Conservation (phyloP, 768 basidiomycete species). For the Macrolepiota dolichaula region DNA sequence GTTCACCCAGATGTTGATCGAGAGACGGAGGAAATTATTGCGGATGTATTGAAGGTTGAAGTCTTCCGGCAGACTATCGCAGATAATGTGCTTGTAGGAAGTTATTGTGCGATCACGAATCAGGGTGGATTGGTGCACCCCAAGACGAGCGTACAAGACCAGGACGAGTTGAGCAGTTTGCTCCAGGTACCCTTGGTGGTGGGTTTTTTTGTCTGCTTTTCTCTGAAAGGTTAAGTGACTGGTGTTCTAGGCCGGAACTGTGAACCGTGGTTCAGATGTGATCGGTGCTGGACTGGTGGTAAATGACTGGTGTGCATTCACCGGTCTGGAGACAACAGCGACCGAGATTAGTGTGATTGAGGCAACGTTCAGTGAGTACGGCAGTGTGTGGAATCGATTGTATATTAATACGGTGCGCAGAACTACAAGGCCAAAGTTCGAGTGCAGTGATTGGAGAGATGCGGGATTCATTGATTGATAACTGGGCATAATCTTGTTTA, state of each 20-base stretch:
- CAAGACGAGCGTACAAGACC: constrained; percentile 94
- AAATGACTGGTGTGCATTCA: constrained; percentile 99
- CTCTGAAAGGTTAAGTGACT: constrained; percentile 3
- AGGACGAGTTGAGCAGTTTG: constrained; percentile 93
- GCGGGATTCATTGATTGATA: constrained; percentile 88
- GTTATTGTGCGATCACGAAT: constrained; percentile 92
- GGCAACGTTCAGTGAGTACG: constrained; percentile 86
- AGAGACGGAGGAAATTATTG: constrained; percentile 99
- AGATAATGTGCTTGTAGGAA: constrained; percentile 94
- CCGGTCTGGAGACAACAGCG: constrained; percentile 98
- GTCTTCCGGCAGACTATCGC: constrained; percentile 98
- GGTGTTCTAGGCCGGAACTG: constrained; percentile 79
- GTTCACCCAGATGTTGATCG: constrained; percentile 98
- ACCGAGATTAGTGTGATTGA: constrained; percentile 99
- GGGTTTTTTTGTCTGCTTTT: constrained; percentile 27
- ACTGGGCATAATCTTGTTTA: constrained; percentile 65
- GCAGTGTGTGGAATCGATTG: not conserved
- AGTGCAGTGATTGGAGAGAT: constrained; percentile 87
- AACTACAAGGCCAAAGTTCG: constrained; percentile 81
- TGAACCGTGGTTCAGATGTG: constrained; percentile 97
- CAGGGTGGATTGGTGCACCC: constrained; percentile 98
- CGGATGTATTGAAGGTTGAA: constrained; percentile 97
- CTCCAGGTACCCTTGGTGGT: constrained; percentile 95
- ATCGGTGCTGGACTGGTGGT: constrained; percentile 97
- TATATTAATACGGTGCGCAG: constrained; percentile 32